These are phyloP conservation scores for Biscutella laevigata DNA, from an alignment of 441 rosid genomes.

Conservation along the genomic window DNA sequence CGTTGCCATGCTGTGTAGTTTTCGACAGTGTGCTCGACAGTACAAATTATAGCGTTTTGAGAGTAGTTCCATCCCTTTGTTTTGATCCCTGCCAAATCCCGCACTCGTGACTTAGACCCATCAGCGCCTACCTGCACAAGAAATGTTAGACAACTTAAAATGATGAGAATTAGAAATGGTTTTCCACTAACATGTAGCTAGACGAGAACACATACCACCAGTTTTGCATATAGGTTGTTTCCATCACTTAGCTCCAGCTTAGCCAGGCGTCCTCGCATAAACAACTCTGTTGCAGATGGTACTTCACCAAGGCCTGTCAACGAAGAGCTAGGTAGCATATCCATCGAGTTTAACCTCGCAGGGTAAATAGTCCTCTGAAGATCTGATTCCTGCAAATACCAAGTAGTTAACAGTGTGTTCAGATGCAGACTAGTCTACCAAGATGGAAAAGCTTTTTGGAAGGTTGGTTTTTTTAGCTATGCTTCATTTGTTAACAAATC, in stretches of 20 bases:
- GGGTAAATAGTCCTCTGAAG: slow-evolving; percentile 58
- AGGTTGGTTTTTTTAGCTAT: not conserved
- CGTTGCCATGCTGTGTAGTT: slow-evolving; percentile 87
- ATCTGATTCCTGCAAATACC: slow-evolving; percentile 49
- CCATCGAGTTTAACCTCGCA: slow-evolving; percentile 66
- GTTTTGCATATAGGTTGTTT: slow-evolving; percentile 52
- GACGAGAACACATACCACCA: slow-evolving; percentile 57
- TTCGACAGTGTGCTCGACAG: slow-evolving; percentile 69
- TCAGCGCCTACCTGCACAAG: slow-evolving; percentile 78
- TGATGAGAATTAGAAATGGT: not conserved
- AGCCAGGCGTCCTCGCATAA: slow-evolving; percentile 40
- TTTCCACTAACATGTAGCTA: slow-evolving; percentile 1
- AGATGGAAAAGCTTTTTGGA: not conserved
- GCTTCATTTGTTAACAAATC: not conserved
- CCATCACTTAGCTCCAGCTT: slow-evolving; percentile 79
- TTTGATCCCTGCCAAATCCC: slow-evolving; percentile 72
- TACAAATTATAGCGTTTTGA: slow-evolving; percentile 86
- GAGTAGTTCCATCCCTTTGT: slow-evolving; percentile 86
- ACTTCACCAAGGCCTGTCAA: slow-evolving; percentile 32
- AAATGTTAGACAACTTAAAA: not conserved
- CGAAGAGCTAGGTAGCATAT: slow-evolving; percentile 46
- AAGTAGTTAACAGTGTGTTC: not conserved
- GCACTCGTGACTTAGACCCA: slow-evolving; percentile 79
- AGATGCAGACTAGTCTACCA: not conserved
- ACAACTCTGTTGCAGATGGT: slow-evolving; percentile 34